Base-by-base conservation (phyloP, 139 green algal species). In the Ettlia oleoabundans region DNA sequence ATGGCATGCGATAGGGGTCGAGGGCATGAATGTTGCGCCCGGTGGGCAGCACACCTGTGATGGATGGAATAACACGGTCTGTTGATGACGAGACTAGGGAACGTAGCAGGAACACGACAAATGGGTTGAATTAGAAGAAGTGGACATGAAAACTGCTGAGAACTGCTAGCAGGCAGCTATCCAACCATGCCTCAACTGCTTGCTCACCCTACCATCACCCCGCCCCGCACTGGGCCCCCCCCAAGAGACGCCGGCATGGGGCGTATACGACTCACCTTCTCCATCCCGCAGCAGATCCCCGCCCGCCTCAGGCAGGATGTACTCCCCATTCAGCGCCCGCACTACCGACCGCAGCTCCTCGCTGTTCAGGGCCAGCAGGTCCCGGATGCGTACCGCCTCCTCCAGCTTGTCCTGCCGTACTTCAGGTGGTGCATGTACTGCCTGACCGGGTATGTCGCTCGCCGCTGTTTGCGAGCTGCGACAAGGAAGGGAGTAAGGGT, bases 1-100 rank as follows among this genome's bases (percentile, higher is more conserved):
- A 90, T 26, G 97, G 97, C 96, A 99, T 99, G 68, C 97, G 89
- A 89, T 99, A 99, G 0, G 97, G 97, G 86, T 99, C 97, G 38
- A 99, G 88, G 4, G 97, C 97, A 86, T 98, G 94, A 83, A 99
- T 99, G 92, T 99, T 99, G 61, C 96, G 92, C 35, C 96, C 93
- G 35, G 96, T 99, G 58, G 96, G 96, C 80, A 99, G 89, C 22
- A 99, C 96, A 2, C 96, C 96, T 68, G n/a, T n/a, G n/a, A n/a
- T n/a, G n/a, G n/a, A n/a, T n/a, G n/a, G n/a, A n/a, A n/a, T n/a
- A n/a, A n/a, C n/a, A n/a, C n/a, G n/a, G n/a, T n/a, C n/a, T n/a
- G n/a, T n/a, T n/a, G n/a, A n/a, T n/a, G n/a, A n/a, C n/a, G n/a
- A n/a, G n/a, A n/a, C n/a, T n/a, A n/a, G n/a, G n/a, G n/a, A n/a